Percentiles rank a stretch among this genome's conserved stretches.
Evolutionary conservation across 306 rosid species (phyloP).

Genomic region (Sindora glabra): DNA sequence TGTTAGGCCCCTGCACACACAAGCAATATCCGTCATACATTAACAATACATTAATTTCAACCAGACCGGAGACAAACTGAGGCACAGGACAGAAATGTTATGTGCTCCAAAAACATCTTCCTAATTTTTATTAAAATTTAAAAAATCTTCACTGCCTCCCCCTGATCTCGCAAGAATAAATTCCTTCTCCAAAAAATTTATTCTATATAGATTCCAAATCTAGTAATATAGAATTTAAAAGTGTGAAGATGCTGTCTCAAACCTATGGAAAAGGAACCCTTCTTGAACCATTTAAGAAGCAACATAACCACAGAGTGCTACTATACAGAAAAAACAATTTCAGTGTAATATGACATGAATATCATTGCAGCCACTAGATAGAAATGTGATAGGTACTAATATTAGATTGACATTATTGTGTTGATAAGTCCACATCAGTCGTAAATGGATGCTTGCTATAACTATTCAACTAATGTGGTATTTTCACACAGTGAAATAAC

Average conservation of each 20-base stretch:
- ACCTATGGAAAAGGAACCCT: neutral
- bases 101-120: neutral
- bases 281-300: neutral
- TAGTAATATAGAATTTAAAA: conserved; percentile 1
- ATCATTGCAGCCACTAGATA: no score
- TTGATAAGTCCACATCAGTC: no score
- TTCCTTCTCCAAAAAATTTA: neutral
- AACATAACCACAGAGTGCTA: neutral
- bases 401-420: no score
- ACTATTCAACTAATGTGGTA: no score
- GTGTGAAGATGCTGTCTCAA: neutral
- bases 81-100: neutral
- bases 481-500: conserved; percentile 2
- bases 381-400: no score
- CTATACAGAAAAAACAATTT: no score
- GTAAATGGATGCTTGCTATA: no score
- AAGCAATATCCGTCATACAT: conserved; percentile 5
- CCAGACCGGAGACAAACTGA: conserved; percentile 5
- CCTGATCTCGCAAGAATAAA: neutral
- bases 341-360: no score
- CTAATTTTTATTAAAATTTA: neutral
- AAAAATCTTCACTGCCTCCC: neutral
- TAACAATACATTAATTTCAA: conserved; percentile 8
- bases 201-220: neutral
- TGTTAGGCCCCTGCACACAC: conserved; percentile 64